Conservation (phyloP, 1,139 yeast genomes). For the Yamadazyma epiphylla region DNA sequence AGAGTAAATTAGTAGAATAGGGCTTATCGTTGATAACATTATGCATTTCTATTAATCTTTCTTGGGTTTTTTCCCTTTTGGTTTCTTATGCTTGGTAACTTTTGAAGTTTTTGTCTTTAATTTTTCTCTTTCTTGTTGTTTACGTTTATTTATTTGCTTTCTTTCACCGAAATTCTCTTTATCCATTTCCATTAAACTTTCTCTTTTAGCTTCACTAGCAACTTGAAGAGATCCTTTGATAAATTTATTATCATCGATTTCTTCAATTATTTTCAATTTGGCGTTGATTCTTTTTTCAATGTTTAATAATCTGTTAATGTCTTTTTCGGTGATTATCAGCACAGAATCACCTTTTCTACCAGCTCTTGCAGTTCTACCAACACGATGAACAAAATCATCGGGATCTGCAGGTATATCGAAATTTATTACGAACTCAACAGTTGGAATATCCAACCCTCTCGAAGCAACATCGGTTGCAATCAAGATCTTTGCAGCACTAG, state of each 20-base stretch:
- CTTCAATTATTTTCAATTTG: constrained; percentile 71
- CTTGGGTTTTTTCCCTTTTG: no score
- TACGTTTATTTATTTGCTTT: constrained; percentile 52
- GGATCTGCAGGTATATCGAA: constrained; percentile 95
- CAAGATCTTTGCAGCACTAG: constrained; percentile 87
- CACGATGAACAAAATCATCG: constrained; percentile 93
- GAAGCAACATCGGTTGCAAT: constrained; percentile 97
- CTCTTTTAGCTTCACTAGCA: constrained; percentile 82
- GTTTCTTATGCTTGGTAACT: constrained; percentile 2
- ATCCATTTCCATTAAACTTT: constrained; percentile 91
- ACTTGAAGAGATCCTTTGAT: constrained; percentile 65
- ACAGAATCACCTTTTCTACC: constrained; percentile 61
- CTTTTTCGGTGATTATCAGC: constrained; percentile 80
- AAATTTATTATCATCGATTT: constrained; percentile 70
- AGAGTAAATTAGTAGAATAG: no score
- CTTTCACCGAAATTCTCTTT: constrained; percentile 82
- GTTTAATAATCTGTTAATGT: constrained; percentile 73
- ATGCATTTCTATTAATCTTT: no score
- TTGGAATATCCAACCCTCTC: constrained; percentile 95
- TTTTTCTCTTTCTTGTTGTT: constrained; percentile 13
- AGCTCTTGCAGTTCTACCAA: constrained; percentile 99
- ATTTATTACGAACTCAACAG: constrained; percentile 83
- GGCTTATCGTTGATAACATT: no score
- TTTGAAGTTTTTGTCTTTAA: constrained; percentile 2
- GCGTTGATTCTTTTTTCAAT: constrained; percentile 81